phyloP scores from a whole-genome alignment of 306 rosid species.

The Cucurbita pepo region DNA sequence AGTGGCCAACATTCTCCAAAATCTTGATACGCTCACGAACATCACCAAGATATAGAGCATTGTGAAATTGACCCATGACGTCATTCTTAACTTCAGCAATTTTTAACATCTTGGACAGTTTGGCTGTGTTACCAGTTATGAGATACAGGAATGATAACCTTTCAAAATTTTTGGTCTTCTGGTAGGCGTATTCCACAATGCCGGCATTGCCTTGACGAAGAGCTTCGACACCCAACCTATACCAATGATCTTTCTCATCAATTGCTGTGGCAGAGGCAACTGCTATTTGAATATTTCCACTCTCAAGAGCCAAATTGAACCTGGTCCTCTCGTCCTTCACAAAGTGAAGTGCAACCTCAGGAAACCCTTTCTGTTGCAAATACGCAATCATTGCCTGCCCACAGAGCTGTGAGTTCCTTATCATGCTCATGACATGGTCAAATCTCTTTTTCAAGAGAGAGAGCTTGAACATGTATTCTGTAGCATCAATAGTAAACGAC shows the following conservation, averaged over 20 bases:
- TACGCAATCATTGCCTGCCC: constrained; percentile 93
- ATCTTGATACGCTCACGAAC: constrained; percentile 66
- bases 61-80: constrained; percentile 96
- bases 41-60: constrained; percentile 75
- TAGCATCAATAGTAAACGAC: constrained; percentile 56
- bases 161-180: constrained; percentile 85
- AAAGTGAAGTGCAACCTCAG: constrained; percentile 91
- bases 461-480: constrained; percentile 76
- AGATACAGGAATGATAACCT: constrained; percentile 84
- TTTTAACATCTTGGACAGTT: constrained; percentile 88
- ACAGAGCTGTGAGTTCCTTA: constrained; percentile 78
- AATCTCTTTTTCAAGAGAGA: constrained; percentile 58
- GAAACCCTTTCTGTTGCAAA: constrained; percentile 89
- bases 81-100: constrained; percentile 90
- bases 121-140: constrained; percentile 62
- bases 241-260: constrained; percentile 94
- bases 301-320: constrained; percentile 81
- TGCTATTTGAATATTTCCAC: constrained; percentile 86
- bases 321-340: constrained; percentile 83
- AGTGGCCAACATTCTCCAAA: constrained; percentile 79
- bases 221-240: constrained; percentile 79
- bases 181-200: constrained; percentile 83
- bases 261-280: constrained; percentile 87
- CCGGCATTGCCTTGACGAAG: constrained; percentile 93
- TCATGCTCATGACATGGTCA: constrained; percentile 86